Evolutionary conservation across 2,329 filamentous ascomycete genomes (phyloP).

Genomic region (Dothistroma pini): DNA sequence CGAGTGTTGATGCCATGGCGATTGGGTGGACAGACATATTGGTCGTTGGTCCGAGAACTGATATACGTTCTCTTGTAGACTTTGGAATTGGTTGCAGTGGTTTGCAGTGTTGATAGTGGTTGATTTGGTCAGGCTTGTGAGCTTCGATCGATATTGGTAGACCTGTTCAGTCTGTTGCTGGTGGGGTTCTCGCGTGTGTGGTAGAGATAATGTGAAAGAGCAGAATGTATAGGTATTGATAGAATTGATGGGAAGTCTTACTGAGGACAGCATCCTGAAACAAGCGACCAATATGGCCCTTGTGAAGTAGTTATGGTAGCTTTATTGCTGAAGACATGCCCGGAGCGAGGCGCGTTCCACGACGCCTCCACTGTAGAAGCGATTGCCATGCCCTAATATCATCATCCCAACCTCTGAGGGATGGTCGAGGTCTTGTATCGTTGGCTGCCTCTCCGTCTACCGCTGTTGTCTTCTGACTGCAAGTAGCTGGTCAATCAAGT

Average conservation of each 20-base stretch:
- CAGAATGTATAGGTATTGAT: neutral
- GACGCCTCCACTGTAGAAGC: too few relatives aligned
- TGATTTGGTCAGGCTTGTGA: neutral
- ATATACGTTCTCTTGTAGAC: neutral
- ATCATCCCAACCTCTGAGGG: too few relatives aligned
- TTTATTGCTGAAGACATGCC: too few relatives aligned
- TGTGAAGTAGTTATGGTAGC: too few relatives aligned
- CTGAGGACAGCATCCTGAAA: too few relatives aligned
- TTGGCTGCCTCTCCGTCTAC: neutral
- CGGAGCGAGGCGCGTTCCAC: too few relatives aligned
- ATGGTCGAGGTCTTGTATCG: neutral
- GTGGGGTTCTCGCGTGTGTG: neutral
- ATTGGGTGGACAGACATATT: neutral
- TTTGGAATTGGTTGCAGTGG: neutral
- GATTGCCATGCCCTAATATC: too few relatives aligned
- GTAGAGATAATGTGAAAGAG: neutral
- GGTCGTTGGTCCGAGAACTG: neutral
- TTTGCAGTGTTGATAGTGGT: neutral
- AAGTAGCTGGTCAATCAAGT: neutral
- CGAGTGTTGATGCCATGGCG: neutral
- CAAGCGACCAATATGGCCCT: too few relatives aligned
- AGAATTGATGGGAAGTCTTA: too few relatives aligned
- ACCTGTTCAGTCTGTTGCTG: neutral
- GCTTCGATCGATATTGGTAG: neutral
- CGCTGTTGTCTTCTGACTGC: neutral